These are phyloP conservation scores for Chrysoporthe puriensis DNA, from an alignment of 2,329 filamentous ascomycete genomes.

Conservation along the genomic window DNA sequence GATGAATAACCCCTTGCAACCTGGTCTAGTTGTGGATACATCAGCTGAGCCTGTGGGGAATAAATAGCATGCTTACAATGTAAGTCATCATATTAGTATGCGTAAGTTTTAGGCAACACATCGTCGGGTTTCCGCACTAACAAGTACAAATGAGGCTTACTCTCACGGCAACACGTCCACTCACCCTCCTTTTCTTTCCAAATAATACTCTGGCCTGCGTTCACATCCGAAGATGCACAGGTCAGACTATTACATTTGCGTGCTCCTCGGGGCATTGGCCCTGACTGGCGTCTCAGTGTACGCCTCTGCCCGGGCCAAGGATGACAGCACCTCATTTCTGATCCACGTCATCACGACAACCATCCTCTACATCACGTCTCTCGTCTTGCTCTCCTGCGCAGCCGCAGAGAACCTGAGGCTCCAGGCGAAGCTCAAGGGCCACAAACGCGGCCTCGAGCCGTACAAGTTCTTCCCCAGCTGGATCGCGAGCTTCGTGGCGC, in stretches of 20 bases:
- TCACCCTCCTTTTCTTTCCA: not conserved
- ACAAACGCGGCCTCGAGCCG: not conserved
- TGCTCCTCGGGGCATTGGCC: constrained; percentile 11
- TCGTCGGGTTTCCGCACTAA: not conserved
- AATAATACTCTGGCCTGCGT: not conserved
- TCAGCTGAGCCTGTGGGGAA: too few species aligned
- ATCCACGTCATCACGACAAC: not conserved
- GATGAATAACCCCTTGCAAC: too few species aligned
- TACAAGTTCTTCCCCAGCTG: constrained; percentile 5
- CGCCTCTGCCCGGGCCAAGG: not conserved
- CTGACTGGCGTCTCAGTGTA: constrained; percentile 5
- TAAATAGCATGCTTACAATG: too few species aligned
- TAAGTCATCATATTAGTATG: not conserved
- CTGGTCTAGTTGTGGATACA: too few species aligned
- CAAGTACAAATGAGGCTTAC: not conserved
- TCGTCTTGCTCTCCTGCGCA: constrained; percentile 15
- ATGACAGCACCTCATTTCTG: not conserved
- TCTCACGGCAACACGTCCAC: not conserved
- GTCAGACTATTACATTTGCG: not conserved
- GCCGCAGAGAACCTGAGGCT: constrained; percentile 4
- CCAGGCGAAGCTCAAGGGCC: not conserved
- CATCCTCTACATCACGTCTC: constrained; percentile 2
- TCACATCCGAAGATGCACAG: not conserved
- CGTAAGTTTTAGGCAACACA: not conserved
- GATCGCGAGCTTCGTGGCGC: constrained; percentile 3